Base-by-base conservation (phyloP, 2,329 filamentous ascomycete genomes). In the Clarireedia homoeocarpa region DNA sequence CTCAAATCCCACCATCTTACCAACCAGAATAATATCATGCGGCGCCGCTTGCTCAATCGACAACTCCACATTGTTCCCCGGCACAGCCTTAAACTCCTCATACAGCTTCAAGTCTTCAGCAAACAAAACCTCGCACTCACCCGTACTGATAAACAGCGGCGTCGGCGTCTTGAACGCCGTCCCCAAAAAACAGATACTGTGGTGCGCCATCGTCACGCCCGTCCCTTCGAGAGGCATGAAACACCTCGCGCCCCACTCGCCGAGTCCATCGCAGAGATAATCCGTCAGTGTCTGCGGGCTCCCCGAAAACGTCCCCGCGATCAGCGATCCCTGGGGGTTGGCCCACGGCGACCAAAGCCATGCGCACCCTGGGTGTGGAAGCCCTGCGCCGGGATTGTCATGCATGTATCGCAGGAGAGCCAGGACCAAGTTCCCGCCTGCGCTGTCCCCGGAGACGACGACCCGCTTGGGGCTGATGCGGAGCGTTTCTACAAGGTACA, bases 361-460 rank as follows among this genome's bases (percentile, higher is more conserved):
- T 1, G 70, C 71, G 4, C 71, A 71, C 0, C 60, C 61, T 0
- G 76, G 76, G 2, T 48, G 20, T 0, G 68, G 68, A 1, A 77
- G 61, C 2, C 57, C 63, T 2, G 71, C 49, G 4, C 66, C 61
- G 2, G 60, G 40, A 55, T 72, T 70, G 24, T 75, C 73, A 7
- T 62, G 53, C 5, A 80, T 59, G 61, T 80, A 79, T 17, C 76
- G 69, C 34, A 79, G 66, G 14, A 80, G 64, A 0, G 69, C 69
- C 23, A 78, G 69, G 0, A 66, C 69, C 10, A 76, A 65, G 60
- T 79, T 78, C 0, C 67, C 77, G 53, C 77, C 77, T 0, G 77
- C 77, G 36, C 72, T 75, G 63, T 80, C 77, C 5, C 77, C 77
- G 0, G 71, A 72, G 0, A 80, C 15, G 0, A 74, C 66, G 54